Percentiles rank a stretch among this genome's conserved stretches.
Evolutionary conservation across 192 early-diverging fungal genomes (phyloP).

Genomic region (Entophlyctis helioformis): DNA sequence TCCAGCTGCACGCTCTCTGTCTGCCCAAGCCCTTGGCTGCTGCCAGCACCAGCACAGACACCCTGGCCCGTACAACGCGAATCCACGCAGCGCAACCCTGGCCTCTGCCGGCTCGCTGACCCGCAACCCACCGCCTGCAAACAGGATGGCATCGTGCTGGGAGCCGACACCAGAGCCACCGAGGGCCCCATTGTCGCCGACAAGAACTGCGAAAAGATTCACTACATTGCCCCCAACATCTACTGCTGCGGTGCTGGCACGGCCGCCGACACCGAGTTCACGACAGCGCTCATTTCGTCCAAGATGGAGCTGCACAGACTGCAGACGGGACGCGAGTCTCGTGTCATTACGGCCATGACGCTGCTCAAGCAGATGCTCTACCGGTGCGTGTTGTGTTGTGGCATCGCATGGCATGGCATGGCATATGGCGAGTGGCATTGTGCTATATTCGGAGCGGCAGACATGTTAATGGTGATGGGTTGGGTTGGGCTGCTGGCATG

Average conservation of each 20-base stretch:
- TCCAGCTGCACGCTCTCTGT: too few species aligned
- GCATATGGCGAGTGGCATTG: not conserved
- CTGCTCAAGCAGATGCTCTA: conserved; percentile 97
- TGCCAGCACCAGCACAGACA: too few species aligned
- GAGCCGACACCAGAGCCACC: conserved; percentile 95
- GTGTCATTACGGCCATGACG: conserved; percentile 89
- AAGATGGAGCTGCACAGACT: conserved; percentile 90
- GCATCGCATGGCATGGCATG: not conserved
- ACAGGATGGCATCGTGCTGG: conserved; percentile 83
- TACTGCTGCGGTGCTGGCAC: conserved; percentile 97
- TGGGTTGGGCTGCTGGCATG: too few species aligned
- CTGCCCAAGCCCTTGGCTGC: too few species aligned
- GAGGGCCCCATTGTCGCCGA: conserved; percentile 90
- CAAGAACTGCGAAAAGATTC: conserved; percentile 99
- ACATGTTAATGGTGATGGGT: too few species aligned
- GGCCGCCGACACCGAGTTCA: conserved; percentile 97
- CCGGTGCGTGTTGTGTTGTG: conserved; percentile 29
- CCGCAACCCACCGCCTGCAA: too few species aligned
- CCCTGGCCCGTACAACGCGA: too few species aligned
- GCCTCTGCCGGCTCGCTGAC: too few species aligned
- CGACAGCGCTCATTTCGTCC: conserved; percentile 82
- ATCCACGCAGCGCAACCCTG: too few species aligned
- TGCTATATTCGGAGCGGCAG: not conserved
- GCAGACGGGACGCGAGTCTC: conserved; percentile 72
- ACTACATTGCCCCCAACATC: conserved; percentile 96